Base-by-base conservation (phyloP, 441 rosid genomes). In the Gossypium trilobum region DNA sequence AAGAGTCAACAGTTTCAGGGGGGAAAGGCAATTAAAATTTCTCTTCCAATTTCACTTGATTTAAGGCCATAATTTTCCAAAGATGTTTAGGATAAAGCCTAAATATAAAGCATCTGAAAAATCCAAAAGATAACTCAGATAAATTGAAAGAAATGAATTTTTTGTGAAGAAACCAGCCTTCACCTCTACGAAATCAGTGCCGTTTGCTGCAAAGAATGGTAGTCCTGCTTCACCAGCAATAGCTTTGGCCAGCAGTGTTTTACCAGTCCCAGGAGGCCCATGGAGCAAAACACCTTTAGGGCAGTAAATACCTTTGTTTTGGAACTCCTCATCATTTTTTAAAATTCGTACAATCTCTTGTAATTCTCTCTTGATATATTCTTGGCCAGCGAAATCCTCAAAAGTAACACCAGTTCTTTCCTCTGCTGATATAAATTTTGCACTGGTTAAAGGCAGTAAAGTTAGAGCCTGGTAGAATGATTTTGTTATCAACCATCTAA, bases 261-360 rank as follows among this genome's bases (percentile, higher is more conserved):
- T 91, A 70, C 99, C 99, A 42, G 99, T 95, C 76, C 97, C 99
- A n/a, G 97, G 97, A 71, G 99, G 97, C 36, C 97, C 99, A 76
- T 95, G 91, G 59, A 95, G 97, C 75, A 95, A 93, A 56, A 95
- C 97, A 76, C 99, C 99, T 90, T 92, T 90, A 1, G 99, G 99
- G 84, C 99, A 92, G 73, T 89, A 90, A 71, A 95, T 95, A 67
- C 97, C 97, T 82, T 85, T 92, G 68, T 91, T 83, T 77, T 87
- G 95, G 80, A 87, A 95, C 83, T 88, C 99, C 74, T 92, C 97
- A 16, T 92, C 97, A 75, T 91, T 92, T 80, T 89, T 95, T 55
- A 95, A 77, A 74, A 91, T 92, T 22, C 94, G 79, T 25, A 95
- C 99, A 82, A 95, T 87, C 85, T 95, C 97, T 75, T 90, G 94